These are phyloP conservation scores for Nannochloris sp. DNA, from an alignment of 139 green algal genomes.

Conservation along the genomic window DNA sequence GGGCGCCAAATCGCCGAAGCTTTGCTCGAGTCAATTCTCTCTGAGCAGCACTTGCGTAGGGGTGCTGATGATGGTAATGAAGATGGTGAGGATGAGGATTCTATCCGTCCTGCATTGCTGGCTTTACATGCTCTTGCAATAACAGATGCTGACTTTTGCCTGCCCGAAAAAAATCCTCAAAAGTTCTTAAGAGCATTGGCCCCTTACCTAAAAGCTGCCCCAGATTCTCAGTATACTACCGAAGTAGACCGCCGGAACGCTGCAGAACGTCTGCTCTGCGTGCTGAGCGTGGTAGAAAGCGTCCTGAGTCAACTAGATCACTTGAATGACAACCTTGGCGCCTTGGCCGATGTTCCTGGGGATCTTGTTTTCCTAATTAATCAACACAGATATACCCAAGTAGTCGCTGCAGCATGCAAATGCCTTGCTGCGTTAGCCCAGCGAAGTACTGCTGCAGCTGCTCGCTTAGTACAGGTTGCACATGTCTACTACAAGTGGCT, in stretches of 20 bases:
- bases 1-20: constrained; percentile 33
- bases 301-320: constrained; percentile 25
- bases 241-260: constrained; percentile 2
- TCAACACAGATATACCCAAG: constrained; percentile 32
- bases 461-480: constrained; percentile 20
- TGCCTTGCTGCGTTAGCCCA: constrained; percentile 42
- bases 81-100: background rate
- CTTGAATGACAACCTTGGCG: constrained; percentile 9
- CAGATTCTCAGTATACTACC: background rate
- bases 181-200: constrained; percentile 50
- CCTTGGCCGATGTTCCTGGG: constrained; percentile 32
- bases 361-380: constrained; percentile 51
- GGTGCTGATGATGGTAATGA: background rate
- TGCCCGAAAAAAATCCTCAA: constrained; percentile 39
- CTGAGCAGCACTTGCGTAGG: constrained; percentile 19
- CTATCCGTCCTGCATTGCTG: constrained; percentile 38
- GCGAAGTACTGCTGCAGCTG: constrained; percentile 11
- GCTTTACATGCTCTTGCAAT: constrained; percentile 66
- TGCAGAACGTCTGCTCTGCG: constrained; percentile 49
- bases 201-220: constrained; percentile 54
- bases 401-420: constrained; percentile 35
- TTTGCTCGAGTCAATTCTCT: constrained; percentile 49
- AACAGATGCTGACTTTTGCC: constrained; percentile 48
- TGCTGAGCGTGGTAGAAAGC: constrained; percentile 41
- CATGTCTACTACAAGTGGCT: constrained; percentile 10